These are phyloP conservation scores for Ensete glaucum DNA, from an alignment of 176 grass and related monocot genomes.

Conservation along the genomic window DNA sequence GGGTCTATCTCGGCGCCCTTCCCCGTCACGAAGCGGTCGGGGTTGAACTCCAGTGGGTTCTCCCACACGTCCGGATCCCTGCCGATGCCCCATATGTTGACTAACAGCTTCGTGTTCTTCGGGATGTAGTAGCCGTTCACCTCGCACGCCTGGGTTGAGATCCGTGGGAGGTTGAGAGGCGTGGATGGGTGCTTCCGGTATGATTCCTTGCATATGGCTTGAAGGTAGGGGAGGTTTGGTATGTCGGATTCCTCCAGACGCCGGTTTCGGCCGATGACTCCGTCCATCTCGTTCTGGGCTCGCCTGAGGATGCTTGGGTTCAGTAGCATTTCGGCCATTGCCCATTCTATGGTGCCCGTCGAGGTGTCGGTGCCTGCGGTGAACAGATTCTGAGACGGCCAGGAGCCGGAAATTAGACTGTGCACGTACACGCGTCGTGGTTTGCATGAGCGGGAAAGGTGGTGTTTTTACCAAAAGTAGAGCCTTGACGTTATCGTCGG, in stretches of 20 bases:
- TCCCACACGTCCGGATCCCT: constrained; percentile 22
- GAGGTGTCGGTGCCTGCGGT: constrained; percentile 28
- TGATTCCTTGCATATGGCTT: constrained; percentile 29
- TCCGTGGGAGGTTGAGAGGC: constrained; percentile 18
- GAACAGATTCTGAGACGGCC: constrained; percentile 20
- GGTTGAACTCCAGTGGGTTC: constrained; percentile 19
- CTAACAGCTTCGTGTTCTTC: constrained; percentile 2
- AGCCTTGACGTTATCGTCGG: constrained; percentile 26
- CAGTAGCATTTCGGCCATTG: constrained; percentile 13
- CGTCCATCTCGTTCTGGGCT: constrained; percentile 20
- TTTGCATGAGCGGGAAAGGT: not conserved
- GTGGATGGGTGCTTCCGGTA: constrained; percentile 27
- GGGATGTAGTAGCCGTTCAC: constrained; percentile 17
- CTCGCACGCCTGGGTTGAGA: constrained; percentile 14
- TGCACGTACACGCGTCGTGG: too few species aligned
- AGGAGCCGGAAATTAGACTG: too few species aligned
- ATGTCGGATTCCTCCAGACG: constrained; percentile 25
- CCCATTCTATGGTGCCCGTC: constrained; percentile 19
- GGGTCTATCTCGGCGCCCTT: not conserved
- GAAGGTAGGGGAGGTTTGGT: constrained; percentile 16
- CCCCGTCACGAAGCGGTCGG: constrained; percentile 1
- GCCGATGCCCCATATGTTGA: constrained; percentile 29
- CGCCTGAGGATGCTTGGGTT: constrained; percentile 19
- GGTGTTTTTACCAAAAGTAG: constrained; percentile 23
- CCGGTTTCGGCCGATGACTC: constrained; percentile 12